These are phyloP conservation scores for Pilasporangium apinafurcum DNA, from an alignment of 352 stramenopile species.

Conservation along the genomic window DNA sequence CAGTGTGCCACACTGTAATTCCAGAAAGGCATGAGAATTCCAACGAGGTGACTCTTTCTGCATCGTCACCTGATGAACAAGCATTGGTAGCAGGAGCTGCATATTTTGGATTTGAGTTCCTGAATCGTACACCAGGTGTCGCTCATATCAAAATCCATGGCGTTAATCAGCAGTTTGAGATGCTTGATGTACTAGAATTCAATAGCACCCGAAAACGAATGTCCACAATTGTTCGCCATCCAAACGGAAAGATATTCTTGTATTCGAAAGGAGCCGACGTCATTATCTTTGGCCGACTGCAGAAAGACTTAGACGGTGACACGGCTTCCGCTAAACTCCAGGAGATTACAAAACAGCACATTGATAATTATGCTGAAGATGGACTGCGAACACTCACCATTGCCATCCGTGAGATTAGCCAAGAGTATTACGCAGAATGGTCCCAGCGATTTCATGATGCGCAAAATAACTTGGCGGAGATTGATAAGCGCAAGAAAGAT, in stretches of 20 bases:
- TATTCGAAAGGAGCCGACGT: constrained; percentile 76
- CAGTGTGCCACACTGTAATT: constrained; percentile 95
- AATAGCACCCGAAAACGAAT: constrained; percentile 92
- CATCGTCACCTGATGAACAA: constrained; percentile 83
- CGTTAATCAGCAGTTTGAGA: constrained; percentile 40
- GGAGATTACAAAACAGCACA: constrained; percentile 41
- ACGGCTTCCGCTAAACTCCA: constrained; percentile 19
- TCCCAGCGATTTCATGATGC: constrained; percentile 51
- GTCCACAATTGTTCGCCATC: constrained; percentile 83
- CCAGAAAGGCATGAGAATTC: constrained; percentile 89
- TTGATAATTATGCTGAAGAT: constrained; percentile 83
- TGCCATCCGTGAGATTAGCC: constrained; percentile 53
- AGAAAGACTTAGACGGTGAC: constrained; percentile 17
- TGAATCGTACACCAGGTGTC: constrained; percentile 52
- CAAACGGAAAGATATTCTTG: constrained; percentile 48
- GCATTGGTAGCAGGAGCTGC: constrained; percentile 72
- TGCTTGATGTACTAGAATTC: constrained; percentile 90
- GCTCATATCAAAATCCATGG: constrained; percentile 44
- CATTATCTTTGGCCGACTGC: constrained; percentile 51
- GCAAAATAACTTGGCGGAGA: constrained; percentile 62
- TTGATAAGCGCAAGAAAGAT: constrained; percentile 80
- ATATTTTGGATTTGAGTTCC: constrained; percentile 74
- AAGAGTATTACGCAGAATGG: constrained; percentile 51
- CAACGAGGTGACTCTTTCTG: constrained; percentile 50
- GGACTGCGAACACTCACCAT: constrained; percentile 86